Evolutionary conservation across 179 eudicot genomes (phyloP).

Genomic region (Monotropa hypopitys): DNA sequence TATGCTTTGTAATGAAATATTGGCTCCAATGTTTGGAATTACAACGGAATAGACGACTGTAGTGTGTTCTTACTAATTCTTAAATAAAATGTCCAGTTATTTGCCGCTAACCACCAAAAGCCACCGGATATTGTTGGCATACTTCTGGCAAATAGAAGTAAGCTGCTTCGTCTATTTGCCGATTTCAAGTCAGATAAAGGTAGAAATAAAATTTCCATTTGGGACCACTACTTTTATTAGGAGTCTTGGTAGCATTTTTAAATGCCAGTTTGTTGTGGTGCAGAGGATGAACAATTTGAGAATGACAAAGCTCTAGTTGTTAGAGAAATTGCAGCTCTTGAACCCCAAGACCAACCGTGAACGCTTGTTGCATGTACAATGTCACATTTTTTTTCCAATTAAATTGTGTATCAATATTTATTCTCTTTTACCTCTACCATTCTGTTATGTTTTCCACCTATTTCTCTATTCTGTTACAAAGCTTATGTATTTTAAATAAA

Average conservation of each 20-base stretch:
- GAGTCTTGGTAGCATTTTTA: slow-evolving; percentile 7
- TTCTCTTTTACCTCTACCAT: background rate
- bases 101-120: slow-evolving; percentile 85
- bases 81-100: slow-evolving; percentile 37
- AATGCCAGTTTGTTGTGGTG: slow-evolving; percentile 9
- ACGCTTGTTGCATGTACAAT: background rate
- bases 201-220: slow-evolving; percentile 8
- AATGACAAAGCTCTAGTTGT: slow-evolving; percentile 71
- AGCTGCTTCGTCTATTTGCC: slow-evolving; percentile 80
- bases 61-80: background rate
- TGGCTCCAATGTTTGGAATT: background rate
- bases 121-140: slow-evolving; percentile 71
- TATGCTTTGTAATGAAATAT: slow-evolving; percentile 9
- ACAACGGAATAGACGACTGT: background rate
- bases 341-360: slow-evolving; percentile 33
- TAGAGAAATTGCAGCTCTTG: slow-evolving; percentile 61
- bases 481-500: background rate
- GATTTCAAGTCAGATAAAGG: slow-evolving; percentile 92
- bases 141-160: slow-evolving; percentile 72
- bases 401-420: background rate
- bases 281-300: slow-evolving; percentile 84
- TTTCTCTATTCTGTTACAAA: background rate
- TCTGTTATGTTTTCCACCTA: background rate
- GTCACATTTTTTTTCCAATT: background rate
- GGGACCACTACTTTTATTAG: background rate